Evolutionary conservation across 208 protist genomes (phyloP), one percentile per base, ranked within the genome.

Genomic region (Crithidia expoeki): DNA sequence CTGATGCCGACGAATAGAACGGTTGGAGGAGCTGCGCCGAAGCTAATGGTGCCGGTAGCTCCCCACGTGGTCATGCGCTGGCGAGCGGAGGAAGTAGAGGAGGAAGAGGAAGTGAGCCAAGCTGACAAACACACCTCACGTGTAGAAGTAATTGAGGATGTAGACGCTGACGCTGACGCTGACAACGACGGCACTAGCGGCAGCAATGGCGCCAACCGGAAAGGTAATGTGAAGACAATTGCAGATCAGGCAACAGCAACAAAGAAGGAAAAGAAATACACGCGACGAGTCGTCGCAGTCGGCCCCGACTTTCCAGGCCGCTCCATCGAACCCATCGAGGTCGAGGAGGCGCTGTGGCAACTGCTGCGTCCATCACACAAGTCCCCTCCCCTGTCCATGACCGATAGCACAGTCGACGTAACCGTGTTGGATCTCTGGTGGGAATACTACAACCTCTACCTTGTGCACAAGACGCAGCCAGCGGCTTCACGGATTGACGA

Each of bases 361-460:
- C 19, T 81, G 4, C 80, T 93, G 44, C 51, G 52, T 34, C 81
- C 86, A n/a, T 25, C 40, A 12, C 36, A 65, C 53, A 23, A 73
- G 3, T 5, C 59, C 10, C 19, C 70, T 0, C 19, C 34, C 0
- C 55, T 33, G 7, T 58, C 49, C 28, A 63, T 23, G 36, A 40
- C 36, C 36, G 12, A 5, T 12, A 40, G 9, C 5, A 40, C 36
- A 40, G 12, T 12, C 5, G 16, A 1, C 11, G 73, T 90, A 25
- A 83, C 78, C 2, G 81, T 91, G 49, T 59, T 91, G 30, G 85
- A 94, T 53, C 57, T 91, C 19, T 94, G 88, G 88, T 89, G 77
- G 76, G 79, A 83, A 60, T 94, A 80, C 76, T 89, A 89, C 58
- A 60, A 85, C 19, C 28, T 56, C 14, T 94, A 83, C 73, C 33